These are phyloP conservation scores for Linum tenue DNA, from an alignment of 345 rosid genomes.

Conservation along the genomic window DNA sequence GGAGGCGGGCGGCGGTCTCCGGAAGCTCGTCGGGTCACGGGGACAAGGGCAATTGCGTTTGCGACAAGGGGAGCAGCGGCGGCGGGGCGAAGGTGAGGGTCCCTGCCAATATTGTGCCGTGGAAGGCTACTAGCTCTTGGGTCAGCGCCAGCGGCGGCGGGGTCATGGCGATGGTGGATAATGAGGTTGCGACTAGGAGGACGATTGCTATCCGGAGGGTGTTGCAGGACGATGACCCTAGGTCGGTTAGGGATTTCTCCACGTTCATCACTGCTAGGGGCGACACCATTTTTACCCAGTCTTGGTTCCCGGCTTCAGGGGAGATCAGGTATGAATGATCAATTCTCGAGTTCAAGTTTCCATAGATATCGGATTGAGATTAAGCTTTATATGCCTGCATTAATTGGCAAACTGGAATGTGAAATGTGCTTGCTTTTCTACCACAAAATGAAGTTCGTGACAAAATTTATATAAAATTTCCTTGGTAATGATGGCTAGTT, in stretches of 20 bases:
- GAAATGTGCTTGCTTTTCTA: no score
- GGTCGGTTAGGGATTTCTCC: conserved; percentile 37
- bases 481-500: no score
- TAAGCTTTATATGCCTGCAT: no score
- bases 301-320: conserved; percentile 52
- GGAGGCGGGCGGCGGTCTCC: conserved; percentile 14
- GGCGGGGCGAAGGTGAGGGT: conserved; percentile 22
- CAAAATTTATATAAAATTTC: no score
- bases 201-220: conserved; percentile 56
- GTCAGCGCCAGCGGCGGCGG: neutral
- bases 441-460: no score
- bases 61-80: conserved; percentile 20
- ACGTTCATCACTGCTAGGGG: conserved; percentile 51
- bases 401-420: no score
- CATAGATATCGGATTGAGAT: no score
- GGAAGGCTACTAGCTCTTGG: conserved; percentile 31
- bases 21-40: conserved; percentile 5
- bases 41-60: conserved; percentile 8
- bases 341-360: no score
- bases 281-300: conserved; percentile 66
- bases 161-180: conserved; percentile 31
- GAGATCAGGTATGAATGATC: conserved; percentile 38
- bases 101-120: conserved; percentile 36
- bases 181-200: conserved; percentile 55
- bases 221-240: conserved; percentile 37